Percentiles rank a stretch among this genome's conserved stretches.
Conservation (phyloP, 1,284 basidiomycete species). For the Trichosporon sp. region DNA sequence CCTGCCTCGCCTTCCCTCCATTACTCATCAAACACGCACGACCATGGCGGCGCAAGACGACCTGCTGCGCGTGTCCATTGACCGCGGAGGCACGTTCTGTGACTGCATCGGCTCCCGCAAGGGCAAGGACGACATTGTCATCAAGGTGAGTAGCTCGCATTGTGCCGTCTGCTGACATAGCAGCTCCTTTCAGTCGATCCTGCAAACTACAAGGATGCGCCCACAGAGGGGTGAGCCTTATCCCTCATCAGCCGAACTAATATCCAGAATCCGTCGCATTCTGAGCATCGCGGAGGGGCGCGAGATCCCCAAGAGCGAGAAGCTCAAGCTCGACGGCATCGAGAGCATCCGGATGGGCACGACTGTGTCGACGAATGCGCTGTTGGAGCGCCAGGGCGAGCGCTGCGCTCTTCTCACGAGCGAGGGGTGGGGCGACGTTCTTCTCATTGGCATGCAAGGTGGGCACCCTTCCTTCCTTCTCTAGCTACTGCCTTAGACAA, state of each 20-base stretch:
- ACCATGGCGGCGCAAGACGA: conserved; percentile 16
- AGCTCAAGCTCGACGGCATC: conserved; percentile 58
- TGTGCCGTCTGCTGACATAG: background rate
- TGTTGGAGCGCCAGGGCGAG: conserved; percentile 91
- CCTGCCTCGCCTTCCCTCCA: background rate
- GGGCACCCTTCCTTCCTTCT: conserved; percentile 13
- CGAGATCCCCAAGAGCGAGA: conserved; percentile 66
- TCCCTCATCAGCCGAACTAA: background rate
- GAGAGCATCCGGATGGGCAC: conserved; percentile 54
- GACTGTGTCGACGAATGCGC: conserved; percentile 85
- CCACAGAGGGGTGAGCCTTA: conserved; percentile 61
- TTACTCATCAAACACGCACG: conserved; percentile 28
- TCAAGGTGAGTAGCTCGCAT: conserved; percentile 33
- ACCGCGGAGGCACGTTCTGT: conserved; percentile 54
- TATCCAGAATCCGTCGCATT: conserved; percentile 76
- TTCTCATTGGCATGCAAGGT: conserved; percentile 50
- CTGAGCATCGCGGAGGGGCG: conserved; percentile 74
- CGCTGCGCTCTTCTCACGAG: conserved; percentile 92
- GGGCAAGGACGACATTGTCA: conserved; percentile 39
- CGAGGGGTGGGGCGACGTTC: conserved; percentile 64
- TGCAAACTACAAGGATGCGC: conserved; percentile 87
- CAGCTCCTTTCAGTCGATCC: conserved; percentile 82
- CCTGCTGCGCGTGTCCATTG: conserved; percentile 39
- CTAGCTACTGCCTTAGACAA: too few species aligned
- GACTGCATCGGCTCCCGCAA: conserved; percentile 48